phyloP scores from a whole-genome alignment of 192 early-diverging fungal genomes.

The Coemansia sp. region DNA sequence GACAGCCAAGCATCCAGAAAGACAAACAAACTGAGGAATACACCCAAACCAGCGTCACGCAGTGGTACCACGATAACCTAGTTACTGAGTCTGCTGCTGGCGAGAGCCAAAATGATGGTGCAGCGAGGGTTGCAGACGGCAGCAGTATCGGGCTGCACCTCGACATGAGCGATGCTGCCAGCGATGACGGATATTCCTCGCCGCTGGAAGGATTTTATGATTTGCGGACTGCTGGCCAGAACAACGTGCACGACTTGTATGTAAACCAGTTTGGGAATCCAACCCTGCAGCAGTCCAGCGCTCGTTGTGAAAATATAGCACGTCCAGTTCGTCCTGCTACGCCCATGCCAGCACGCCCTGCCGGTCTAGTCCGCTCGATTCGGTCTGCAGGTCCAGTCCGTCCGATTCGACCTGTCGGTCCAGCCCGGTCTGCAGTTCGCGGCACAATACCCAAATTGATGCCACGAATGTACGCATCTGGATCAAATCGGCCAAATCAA shows the following conservation, averaged over 20 bases:
- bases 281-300: background rate
- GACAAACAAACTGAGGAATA: background rate
- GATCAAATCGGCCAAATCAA: no score
- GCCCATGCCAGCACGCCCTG: background rate
- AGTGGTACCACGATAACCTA: conserved; percentile 45
- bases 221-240: conserved; percentile 12
- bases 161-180: background rate
- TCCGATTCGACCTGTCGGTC: no score
- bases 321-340: background rate
- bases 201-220: conserved; percentile 53
- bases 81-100: background rate
- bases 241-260: conserved; percentile 21
- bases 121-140: background rate
- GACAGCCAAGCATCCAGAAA: background rate
- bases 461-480: no score
- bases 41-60: conserved; percentile 19
- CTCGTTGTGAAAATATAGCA: background rate
- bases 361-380: no score
- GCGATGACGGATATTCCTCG: conserved; percentile 38
- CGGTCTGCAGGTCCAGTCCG: no score
- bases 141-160: background rate
- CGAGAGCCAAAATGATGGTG: background rate
- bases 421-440: no score
- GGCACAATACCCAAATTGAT: no score
- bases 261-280: conserved; percentile 32